phyloP scores from a whole-genome alignment of 495 filamentous ascomycete species.

The Talaromyces proteolyticus region DNA sequence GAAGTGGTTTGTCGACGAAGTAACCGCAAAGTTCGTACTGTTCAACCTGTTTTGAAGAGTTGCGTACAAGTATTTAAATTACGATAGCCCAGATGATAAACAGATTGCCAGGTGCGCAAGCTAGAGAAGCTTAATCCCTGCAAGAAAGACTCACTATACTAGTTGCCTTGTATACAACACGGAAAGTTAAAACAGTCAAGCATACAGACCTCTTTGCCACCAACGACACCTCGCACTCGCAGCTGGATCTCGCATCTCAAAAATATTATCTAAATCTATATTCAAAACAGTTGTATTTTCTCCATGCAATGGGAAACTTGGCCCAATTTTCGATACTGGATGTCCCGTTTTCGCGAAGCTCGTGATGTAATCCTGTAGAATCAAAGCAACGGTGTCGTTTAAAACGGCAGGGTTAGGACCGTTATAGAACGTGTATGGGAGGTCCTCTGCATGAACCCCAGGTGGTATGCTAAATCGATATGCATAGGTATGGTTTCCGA shows the following conservation, averaged over 20 bases:
- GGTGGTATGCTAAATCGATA: constrained; percentile 60
- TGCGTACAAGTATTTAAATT: no score
- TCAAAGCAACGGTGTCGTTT: constrained; percentile 40
- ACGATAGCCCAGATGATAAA: no score
- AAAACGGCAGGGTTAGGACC: constrained; percentile 33
- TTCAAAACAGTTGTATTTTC: constrained; percentile 27
- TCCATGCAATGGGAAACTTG: constrained; percentile 35
- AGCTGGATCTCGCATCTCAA: constrained; percentile 31
- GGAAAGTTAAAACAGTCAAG: no score
- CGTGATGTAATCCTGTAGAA: constrained; percentile 55
- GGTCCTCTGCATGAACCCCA: constrained; percentile 48
- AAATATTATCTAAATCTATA: constrained; percentile 36
- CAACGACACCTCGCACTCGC: constrained; percentile 37
- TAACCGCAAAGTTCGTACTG: no score
- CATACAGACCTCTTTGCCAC: constrained; percentile 18
- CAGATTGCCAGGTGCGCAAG: no score
- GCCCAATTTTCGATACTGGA: constrained; percentile 34
- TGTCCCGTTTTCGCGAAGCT: constrained; percentile 44
- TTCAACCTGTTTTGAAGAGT: no score
- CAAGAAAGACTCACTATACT: no score
- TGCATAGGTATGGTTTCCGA: constrained; percentile 44
- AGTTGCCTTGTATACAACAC: no score
- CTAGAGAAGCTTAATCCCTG: no score
- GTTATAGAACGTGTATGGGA: constrained; percentile 56
- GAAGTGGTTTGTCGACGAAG: no score